Evolutionary conservation across 768 basidiomycete species (phyloP), one percentile per base, ranked within the genome.

Genomic region (Suillus sp.): DNA sequence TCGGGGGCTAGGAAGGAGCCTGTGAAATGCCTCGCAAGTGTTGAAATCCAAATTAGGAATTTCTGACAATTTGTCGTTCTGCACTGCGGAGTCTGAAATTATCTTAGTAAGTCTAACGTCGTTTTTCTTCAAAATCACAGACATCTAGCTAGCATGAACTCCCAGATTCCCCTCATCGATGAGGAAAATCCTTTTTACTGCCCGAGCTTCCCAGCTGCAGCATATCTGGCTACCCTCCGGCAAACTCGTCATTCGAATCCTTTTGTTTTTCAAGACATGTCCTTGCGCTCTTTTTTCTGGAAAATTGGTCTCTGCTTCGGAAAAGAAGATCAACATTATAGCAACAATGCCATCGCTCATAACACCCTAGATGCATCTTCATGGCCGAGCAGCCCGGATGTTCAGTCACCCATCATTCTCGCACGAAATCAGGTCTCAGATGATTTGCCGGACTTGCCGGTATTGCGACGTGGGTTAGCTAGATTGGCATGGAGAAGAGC

Each of bases 131-230:
- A n/a, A n/a, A n/a, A n/a, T n/a, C n/a, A n/a, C n/a, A n/a, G n/a
- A n/a, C n/a, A n/a, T n/a, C n/a, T n/a, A n/a, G n/a, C n/a, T n/a
- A n/a, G 32, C 32, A 65, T 66, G 66, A 32, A 43, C 32, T 35
- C 47, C 37, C 61, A 68, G 47, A 51, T 63, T 63, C 83, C 83
- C 45, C 62, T 78, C 20, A 70, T 83, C 32, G 84, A 87, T 72
- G 70, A 78, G n/a, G 74, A 82, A 32, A 87, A 88, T 62, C 86
- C 86, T 7, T 76, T 83, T 48, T 87, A 87, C 72, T 87, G 86
- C 64, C 85, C 86, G 16, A 68, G 77, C 27, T 62, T 86, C 11
- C 74, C 83, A 60, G 81, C 84, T 13, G 72, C 77, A 56, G 70
- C 76, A 34, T 87, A 82, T 69, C 73, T 86, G 61, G 71, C 79